A percentile compares a stretch with the other conserved stretches of the same genome.
phyloP scores from a whole-genome alignment of 75 land plant species.

The Cunninghamia lanceolata region DNA sequence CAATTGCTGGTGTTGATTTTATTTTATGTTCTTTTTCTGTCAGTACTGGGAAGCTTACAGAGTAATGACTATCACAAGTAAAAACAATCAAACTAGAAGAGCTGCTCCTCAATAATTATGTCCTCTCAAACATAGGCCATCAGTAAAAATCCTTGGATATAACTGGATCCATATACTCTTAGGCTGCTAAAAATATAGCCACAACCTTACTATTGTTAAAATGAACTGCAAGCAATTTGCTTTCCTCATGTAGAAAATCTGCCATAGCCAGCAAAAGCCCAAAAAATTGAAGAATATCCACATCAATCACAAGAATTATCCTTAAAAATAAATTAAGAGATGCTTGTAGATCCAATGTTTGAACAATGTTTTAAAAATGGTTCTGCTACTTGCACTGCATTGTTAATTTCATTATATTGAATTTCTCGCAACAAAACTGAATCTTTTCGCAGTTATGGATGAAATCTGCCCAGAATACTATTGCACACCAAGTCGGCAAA shows the following conservation, averaged over 20 bases:
- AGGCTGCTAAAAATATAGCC: background rate
- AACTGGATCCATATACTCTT: background rate
- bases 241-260: background rate
- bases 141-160: background rate
- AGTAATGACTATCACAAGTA: background rate
- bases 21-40: background rate
- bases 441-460: background rate
- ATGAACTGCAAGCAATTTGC: background rate
- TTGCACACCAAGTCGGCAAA: slow-evolving; percentile 84
- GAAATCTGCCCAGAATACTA: slow-evolving; percentile 9
- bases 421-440: background rate
- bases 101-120: background rate
- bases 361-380: background rate
- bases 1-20: background rate
- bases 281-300: background rate
- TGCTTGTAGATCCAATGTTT: background rate
- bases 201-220: background rate
- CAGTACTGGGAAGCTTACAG: background rate
- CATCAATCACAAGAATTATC: background rate
- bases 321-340: background rate
- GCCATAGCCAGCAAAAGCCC: background rate
- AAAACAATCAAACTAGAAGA: background rate
- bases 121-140: background rate
- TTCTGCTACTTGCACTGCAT: background rate
- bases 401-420: background rate